Conservation (phyloP, 495 filamentous ascomycete species). For the Aspergillus funiculosus region DNA sequence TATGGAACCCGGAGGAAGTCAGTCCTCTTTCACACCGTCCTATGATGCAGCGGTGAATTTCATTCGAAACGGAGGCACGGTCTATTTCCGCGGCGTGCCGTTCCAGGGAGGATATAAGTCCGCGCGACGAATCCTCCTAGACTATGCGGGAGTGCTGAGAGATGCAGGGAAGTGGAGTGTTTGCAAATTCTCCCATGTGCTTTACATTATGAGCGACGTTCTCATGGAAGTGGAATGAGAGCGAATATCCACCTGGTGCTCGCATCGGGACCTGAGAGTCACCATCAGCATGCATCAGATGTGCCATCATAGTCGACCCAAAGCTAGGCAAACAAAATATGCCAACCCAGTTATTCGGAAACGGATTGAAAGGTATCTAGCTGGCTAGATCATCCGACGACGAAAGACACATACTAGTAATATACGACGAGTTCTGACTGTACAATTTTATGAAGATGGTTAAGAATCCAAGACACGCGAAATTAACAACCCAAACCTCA, state of each 20-base stretch:
- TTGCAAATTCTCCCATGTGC: slow-evolving; percentile 43
- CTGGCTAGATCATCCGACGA: slow-evolving; percentile 2
- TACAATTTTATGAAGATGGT: not conserved
- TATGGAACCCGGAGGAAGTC: slow-evolving; percentile 35
- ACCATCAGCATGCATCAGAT: too few relatives aligned
- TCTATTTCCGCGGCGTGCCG: slow-evolving; percentile 44
- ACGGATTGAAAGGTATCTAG: not conserved
- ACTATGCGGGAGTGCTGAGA: slow-evolving; percentile 46
- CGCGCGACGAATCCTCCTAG: slow-evolving; percentile 42
- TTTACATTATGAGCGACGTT: slow-evolving; percentile 52
- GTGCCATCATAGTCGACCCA: too few relatives aligned
- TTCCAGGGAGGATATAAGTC: slow-evolving; percentile 46
- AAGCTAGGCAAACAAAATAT: not conserved
- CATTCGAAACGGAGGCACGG: slow-evolving; percentile 46
- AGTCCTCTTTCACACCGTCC: slow-evolving; percentile 25
- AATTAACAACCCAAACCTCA: not conserved
- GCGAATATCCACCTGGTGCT: too few relatives aligned
- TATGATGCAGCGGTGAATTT: slow-evolving; percentile 42
- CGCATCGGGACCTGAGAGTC: too few relatives aligned
- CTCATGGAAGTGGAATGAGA: slow-evolving; percentile 34
- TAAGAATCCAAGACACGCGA: not conserved
- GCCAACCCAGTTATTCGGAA: too few relatives aligned
- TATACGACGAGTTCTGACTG: not conserved
- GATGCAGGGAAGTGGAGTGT: slow-evolving; percentile 50
- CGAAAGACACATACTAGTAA: not conserved